Percentiles rank a stretch among this genome's conserved stretches.
Conservation (phyloP, 495 filamentous ascomycete species). For the Penicillium bialowiezense region DNA sequence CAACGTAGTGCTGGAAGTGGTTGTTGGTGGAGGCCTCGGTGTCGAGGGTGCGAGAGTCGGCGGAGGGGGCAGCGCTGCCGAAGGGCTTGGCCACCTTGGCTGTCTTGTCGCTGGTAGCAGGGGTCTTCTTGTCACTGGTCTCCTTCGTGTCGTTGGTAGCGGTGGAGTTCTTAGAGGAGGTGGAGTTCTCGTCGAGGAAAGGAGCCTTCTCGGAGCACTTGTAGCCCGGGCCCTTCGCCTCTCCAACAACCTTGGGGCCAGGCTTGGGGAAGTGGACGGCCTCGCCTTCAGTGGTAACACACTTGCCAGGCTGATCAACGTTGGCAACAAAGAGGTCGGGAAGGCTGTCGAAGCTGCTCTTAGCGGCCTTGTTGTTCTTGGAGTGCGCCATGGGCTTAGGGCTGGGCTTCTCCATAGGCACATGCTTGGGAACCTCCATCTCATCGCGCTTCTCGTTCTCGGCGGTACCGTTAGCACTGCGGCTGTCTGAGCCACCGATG, state of each 20-base stretch:
- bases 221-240: slow-evolving; percentile 21
- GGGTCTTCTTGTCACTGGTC: background rate
- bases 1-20: slow-evolving; percentile 15
- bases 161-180: background rate
- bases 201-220: slow-evolving; percentile 24
- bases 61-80: slow-evolving; percentile 7
- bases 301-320: slow-evolving; percentile 36
- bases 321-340: slow-evolving; percentile 62
- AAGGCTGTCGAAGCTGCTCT: slow-evolving; percentile 16
- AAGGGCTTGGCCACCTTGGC: slow-evolving; percentile 19
- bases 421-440: background rate
- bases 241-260: slow-evolving; percentile 21
- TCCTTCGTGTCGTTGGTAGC: background rate
- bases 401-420: background rate
- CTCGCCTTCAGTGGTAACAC: slow-evolving; percentile 28
- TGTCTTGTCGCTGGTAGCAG: slow-evolving; percentile 1
- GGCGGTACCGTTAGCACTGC: background rate
- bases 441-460: background rate
- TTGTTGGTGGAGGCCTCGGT: slow-evolving; percentile 18
- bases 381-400: slow-evolving; percentile 6
- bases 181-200: slow-evolving; percentile 15
- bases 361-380: slow-evolving; percentile 33
- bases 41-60: slow-evolving; percentile 9
- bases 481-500: slow-evolving; percentile 49
- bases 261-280: slow-evolving; percentile 29